Evolutionary conservation across 2,329 filamentous ascomycete species (phyloP).

Genomic region (Stachybotrys chartarum): DNA sequence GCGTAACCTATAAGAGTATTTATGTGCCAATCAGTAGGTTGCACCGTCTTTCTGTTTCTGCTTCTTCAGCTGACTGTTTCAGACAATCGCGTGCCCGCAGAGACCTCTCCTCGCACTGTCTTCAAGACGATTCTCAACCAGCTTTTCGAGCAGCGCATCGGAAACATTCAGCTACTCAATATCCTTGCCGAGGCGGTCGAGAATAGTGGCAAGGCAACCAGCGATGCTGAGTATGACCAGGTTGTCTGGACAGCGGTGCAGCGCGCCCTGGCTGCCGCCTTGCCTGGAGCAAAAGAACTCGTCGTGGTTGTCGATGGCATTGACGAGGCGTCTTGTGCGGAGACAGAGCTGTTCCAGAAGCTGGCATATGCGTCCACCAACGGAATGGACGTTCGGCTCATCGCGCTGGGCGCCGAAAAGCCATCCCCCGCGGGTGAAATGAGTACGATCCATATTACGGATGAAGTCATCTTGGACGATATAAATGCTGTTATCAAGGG

Average conservation of each 20-base stretch:
- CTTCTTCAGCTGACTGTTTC: not conserved
- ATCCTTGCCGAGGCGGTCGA: conserved; percentile 23
- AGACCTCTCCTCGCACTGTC: conserved; percentile 21
- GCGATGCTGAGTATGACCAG: conserved; percentile 22
- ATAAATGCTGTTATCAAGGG: conserved; percentile 1
- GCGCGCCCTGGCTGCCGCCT: conserved; percentile 16
- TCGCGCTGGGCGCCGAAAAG: not conserved
- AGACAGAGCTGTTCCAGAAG: conserved; percentile 17
- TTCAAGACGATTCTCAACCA: conserved; percentile 27
- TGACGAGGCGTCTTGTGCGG: conserved; percentile 24
- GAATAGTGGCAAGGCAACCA: conserved; percentile 12
- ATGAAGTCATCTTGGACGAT: not conserved
- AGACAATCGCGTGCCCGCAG: conserved; percentile 23
- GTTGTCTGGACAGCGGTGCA: conserved; percentile 25
- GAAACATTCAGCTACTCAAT: conserved; percentile 27
- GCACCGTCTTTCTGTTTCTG: not conserved
- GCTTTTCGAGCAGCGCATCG: conserved; percentile 28
- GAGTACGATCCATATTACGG: not conserved
- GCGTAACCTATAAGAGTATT: conserved; percentile 23
- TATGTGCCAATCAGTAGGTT: conserved; percentile 27
- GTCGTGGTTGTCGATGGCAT: conserved; percentile 29
- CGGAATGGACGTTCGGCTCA: conserved; percentile 9
- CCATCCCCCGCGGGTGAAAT: not conserved
- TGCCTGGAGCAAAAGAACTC: conserved; percentile 22
- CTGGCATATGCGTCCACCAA: conserved; percentile 11